Evolutionary conservation across 23 red algal species (phyloP).

Genomic region (Gracilariopsis chorda): DNA sequence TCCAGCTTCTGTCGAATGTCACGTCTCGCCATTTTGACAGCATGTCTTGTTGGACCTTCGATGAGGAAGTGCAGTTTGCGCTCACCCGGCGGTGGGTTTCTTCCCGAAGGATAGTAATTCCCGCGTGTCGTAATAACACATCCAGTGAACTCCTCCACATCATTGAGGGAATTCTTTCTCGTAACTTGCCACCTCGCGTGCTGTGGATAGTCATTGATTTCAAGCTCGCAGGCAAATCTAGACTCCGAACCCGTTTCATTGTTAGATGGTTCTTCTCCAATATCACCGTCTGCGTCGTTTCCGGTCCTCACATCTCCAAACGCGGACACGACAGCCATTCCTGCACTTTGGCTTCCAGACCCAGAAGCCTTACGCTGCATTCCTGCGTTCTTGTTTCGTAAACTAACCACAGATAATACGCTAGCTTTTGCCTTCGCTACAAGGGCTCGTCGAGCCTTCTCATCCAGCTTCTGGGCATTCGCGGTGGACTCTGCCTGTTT

Average conservation of each 20-base stretch:
- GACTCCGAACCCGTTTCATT: background rate
- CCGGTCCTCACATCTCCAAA: background rate
- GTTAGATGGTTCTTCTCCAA: background rate
- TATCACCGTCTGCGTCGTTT: background rate
- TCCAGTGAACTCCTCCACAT: slow-evolving; percentile 88
- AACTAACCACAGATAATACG: slow-evolving; percentile 33
- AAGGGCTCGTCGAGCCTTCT: slow-evolving; percentile 9
- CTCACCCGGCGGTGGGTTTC: slow-evolving; percentile 84
- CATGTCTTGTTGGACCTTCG: slow-evolving; percentile 76
- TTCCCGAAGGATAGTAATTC: slow-evolving; percentile 73
- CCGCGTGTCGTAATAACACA: slow-evolving; percentile 80
- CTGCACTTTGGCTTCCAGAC: background rate
- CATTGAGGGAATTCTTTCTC: slow-evolving; percentile 68
- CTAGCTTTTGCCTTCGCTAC: slow-evolving; percentile 49
- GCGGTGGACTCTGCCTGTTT: slow-evolving; percentile 18
- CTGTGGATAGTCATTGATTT: slow-evolving; percentile 96
- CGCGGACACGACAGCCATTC: background rate
- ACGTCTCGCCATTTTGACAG: slow-evolving; percentile 69
- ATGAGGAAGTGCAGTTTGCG: slow-evolving; percentile 87
- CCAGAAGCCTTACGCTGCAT: background rate
- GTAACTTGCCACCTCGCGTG: slow-evolving; percentile 93
- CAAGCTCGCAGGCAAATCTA: slow-evolving; percentile 71
- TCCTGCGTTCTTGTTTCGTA: slow-evolving; percentile 35
- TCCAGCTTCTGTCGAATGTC: slow-evolving; percentile 87
- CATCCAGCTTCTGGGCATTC: slow-evolving; percentile 24